Percentiles rank a stretch among this genome's conserved stretches.
These are phyloP conservation scores for Neonectria ditissima DNA, from an alignment of 2,329 filamentous ascomycete species.

Conservation along the genomic window DNA sequence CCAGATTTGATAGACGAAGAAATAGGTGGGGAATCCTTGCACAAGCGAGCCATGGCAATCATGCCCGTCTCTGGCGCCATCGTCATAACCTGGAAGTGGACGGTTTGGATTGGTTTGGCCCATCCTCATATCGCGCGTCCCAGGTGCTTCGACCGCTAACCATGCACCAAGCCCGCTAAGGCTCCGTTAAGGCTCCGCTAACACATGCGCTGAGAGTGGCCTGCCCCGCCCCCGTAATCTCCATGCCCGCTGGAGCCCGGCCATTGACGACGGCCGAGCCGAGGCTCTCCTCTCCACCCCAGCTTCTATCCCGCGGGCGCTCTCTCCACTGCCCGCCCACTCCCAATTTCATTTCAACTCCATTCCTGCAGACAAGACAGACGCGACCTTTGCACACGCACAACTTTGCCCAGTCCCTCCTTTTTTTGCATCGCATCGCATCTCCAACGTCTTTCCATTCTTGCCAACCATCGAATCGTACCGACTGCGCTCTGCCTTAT, in stretches of 20 bases:
- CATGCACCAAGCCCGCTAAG: constrained; percentile 4
- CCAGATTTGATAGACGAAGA: no score
- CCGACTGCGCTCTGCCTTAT: constrained; percentile 7
- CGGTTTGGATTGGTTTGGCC: neutral
- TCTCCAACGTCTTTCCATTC: neutral
- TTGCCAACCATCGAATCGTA: neutral
- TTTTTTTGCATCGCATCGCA: neutral
- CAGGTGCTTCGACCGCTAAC: neutral
- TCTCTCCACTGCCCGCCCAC: neutral
- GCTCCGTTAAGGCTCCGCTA: neutral
- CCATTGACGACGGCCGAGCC: constrained; percentile 5
- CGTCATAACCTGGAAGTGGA: neutral
- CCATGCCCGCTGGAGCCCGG: constrained; percentile 1
- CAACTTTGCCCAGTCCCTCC: neutral
- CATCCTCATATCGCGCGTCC: neutral
- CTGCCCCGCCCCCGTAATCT: neutral
- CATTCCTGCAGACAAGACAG: neutral
- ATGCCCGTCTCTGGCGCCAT: neutral
- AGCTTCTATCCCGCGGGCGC: no score
- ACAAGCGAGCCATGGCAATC: neutral
- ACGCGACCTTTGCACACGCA: neutral
- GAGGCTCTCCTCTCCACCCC: neutral
- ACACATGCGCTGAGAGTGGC: constrained; percentile 9
- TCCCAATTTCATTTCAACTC: neutral
- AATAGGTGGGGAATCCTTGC: constrained; percentile 25